phyloP scores from a whole-genome alignment of 192 early-diverging fungal species.

The Jimgerdemannia flammicorona region DNA sequence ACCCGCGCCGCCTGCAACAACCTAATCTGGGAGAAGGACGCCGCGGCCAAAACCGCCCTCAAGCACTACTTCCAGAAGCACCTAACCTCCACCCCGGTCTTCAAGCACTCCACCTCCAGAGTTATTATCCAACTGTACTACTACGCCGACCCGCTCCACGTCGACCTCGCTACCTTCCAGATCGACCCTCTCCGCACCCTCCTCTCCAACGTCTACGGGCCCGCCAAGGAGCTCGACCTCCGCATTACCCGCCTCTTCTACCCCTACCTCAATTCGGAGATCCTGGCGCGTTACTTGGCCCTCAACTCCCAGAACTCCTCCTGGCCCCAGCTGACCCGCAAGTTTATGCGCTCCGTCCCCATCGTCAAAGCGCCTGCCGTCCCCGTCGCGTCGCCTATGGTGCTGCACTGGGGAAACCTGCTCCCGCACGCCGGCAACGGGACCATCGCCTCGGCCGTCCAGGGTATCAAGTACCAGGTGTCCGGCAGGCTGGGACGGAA shows the following conservation, averaged over 20 bases:
- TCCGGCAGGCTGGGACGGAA: slow-evolving; percentile 30
- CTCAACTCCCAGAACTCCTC: slow-evolving; percentile 25
- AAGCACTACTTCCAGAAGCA: slow-evolving; percentile 36
- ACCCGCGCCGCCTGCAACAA: slow-evolving; percentile 33
- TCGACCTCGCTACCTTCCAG: slow-evolving; percentile 17
- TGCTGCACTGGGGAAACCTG: slow-evolving; percentile 31
- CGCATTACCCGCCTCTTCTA: slow-evolving; percentile 27
- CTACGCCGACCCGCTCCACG: slow-evolving; percentile 29
- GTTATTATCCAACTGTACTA: slow-evolving; percentile 38
- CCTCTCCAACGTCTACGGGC: slow-evolving; percentile 22
- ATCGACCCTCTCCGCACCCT: slow-evolving; percentile 31
- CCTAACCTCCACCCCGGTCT: slow-evolving; percentile 33
- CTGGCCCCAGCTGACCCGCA: slow-evolving; percentile 32
- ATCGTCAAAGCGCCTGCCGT: slow-evolving; percentile 28
- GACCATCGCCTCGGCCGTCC: slow-evolving; percentile 30
- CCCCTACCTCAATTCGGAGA: slow-evolving; percentile 39
- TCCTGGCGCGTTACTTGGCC: slow-evolving; percentile 34
- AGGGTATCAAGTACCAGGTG: slow-evolving; percentile 37
- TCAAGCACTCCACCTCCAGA: slow-evolving; percentile 29
- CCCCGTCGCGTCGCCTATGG: slow-evolving; percentile 27
- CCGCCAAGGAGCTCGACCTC: slow-evolving; percentile 28
- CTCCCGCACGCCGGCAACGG: slow-evolving; percentile 27
- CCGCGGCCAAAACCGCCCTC: slow-evolving; percentile 22
- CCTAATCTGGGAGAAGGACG: slow-evolving; percentile 33
- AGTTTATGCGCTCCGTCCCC: slow-evolving; percentile 34